phyloP scores from a whole-genome alignment of 306 rosid species.

The Acacia melanoxylon region DNA sequence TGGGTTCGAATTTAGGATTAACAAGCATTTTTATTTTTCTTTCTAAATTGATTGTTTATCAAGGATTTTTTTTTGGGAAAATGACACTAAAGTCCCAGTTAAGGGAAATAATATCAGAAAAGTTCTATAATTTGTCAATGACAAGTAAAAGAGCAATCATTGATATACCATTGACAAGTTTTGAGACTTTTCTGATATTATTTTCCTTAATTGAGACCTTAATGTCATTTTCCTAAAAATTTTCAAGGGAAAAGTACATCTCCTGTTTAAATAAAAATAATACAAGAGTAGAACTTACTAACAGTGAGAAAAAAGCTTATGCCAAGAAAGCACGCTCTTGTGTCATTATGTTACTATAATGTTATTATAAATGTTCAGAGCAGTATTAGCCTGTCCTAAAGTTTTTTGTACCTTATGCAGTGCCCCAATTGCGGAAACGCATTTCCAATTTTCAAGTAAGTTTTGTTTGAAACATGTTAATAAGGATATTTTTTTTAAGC shows the following conservation, averaged over 20 bases:
- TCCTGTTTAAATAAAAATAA: not conserved
- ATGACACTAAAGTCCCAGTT: too few relatives aligned
- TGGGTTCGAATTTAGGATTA: not conserved
- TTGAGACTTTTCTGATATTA: too few relatives aligned
- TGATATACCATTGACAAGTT: too few relatives aligned
- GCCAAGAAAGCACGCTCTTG: not conserved
- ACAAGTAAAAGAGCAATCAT: too few relatives aligned
- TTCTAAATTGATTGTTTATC: not conserved
- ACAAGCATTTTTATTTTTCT: not conserved
- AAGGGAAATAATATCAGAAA: too few relatives aligned
- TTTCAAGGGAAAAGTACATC: not conserved
- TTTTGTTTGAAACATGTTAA: not conserved
- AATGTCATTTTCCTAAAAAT: not conserved
- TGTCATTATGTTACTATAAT: not conserved
- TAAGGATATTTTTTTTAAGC: not conserved
- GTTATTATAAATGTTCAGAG: not conserved
- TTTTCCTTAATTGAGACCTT: too few relatives aligned
- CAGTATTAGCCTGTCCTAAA: not conserved
- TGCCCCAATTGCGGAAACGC: slow-evolving; percentile 72
- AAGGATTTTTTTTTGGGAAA: not conserved
- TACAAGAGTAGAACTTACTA: not conserved
- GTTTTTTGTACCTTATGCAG: slow-evolving; percentile 39
- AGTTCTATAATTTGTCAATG: too few relatives aligned
- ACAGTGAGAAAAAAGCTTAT: not conserved
- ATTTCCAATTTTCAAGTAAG: slow-evolving; percentile 69